Base-by-base conservation (phyloP, 1,139 yeast species). In the Candida sanyaensis region DNA sequence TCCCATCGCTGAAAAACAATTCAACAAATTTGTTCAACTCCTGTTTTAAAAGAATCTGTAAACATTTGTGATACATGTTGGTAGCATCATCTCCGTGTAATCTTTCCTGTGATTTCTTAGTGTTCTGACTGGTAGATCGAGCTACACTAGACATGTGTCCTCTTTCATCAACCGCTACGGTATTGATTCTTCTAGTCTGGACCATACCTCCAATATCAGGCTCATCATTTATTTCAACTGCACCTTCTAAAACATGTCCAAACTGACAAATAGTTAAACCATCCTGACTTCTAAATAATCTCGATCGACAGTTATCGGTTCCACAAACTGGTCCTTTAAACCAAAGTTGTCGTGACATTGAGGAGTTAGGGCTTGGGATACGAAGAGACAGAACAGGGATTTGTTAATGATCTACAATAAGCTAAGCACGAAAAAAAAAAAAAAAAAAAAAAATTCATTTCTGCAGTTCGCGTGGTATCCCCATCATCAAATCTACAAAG, bases 161-260 rank as follows among this genome's bases (percentile, higher is more conserved):
- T 11, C 63, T 55, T 23, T 60, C 63, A 38, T 55, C 53, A 28
- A 61, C 61, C 6, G 56, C 45, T 13, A 61, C 53, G 30, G 78
- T 66, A 46, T 81, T 83, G 44, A 86, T 61, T 51, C 88, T 69
- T 58, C 81, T 73, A 7, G 88, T 84, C 2, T 69, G 68, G 2
- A 74, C 74, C 41, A 62, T 63, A 12, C 65, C 63, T 43, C 75
- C 81, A 47, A 83, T 89, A 33, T 83, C 90, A 39, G 88, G 96
- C 57, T 87, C 93, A 58, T 87, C 92, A 54, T 86, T 86, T 56
- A 81, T 75, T 63, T 90, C 96, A 32, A 88, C 65, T 53, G 85
- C 88, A 37, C 93, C 92, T 54, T 86, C 93, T 65, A 81, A 80
- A 17, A 91, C 90, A 68, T 93, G 99, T 1, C 98, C 97, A 60